Base-by-base conservation (phyloP, 345 rosid species). In the Trapa incisa region DNA sequence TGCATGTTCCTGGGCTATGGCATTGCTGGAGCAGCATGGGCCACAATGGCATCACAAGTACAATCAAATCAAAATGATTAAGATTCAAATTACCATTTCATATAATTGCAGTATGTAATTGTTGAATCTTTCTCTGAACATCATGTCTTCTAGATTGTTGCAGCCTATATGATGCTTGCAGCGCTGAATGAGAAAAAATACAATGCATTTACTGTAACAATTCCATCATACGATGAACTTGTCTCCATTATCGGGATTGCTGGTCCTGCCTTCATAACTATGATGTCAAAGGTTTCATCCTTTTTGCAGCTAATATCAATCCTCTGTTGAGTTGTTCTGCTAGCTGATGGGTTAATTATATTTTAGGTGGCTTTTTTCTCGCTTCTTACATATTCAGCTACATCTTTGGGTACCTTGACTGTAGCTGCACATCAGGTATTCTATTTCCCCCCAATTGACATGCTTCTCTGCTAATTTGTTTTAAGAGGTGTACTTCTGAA, bases 21-120 rank as follows among this genome's bases (percentile, higher is more conserved):
- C 48, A 88, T 90, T 54, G 91, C 89, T 65, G 98, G 98, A 70
- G 98, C 96, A 22, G 97, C 98, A 36, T 90, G 97, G 96, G 95
- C 97, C 64, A 85, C 97, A 10, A 90, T 88, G 95, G 89, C 77
- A 39, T 90, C 98, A 39, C 98, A 90, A 67, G 98, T 93, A 84
- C 68, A 77, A 56, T 62, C 47, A 37, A 45, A 36, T 4, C 33
- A 9, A 5, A 60, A 52, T 6, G 54, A 54, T 37, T n/a, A 8
- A 38, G 6, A 22, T 41, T 22, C 45, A 5, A 1, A 10, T 3
- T 15, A n/a, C 41, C 42, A 61, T 38, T 37, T 32, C 8, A 11
- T 16, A 32, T 58, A 22, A 6, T 32, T 41, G 6, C n/a, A 6
- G 53, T 41, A 42, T 29, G 29, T 8, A 33, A 37, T 22, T 16